Evolutionary conservation across 2,329 filamentous ascomycete species (phyloP).

Genomic region (Orbilia javanica): DNA sequence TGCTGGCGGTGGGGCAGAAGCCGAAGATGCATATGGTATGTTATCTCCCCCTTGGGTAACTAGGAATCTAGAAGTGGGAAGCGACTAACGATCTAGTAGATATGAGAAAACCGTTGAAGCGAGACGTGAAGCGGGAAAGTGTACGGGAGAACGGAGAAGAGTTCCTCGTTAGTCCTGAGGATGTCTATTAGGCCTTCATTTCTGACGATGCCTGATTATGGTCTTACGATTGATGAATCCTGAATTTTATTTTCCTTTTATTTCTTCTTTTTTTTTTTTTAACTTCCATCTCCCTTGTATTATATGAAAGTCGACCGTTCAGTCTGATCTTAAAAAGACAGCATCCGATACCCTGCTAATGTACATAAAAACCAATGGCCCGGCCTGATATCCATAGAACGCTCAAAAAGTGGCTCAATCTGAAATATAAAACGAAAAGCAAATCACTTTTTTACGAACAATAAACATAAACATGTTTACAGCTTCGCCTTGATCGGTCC

Average conservation of each 20-base stretch:
- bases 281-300: too few relatives aligned
- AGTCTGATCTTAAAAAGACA: neutral
- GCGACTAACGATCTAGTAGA: conserved; percentile 68
- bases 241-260: neutral
- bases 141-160: conserved; percentile 84
- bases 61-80: neutral
- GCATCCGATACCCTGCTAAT: conserved; percentile 31
- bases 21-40: conserved; percentile 81
- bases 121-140: conserved; percentile 81
- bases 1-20: conserved; percentile 77
- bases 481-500: conserved; percentile 45
- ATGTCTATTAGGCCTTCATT: conserved; percentile 74
- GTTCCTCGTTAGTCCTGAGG: conserved; percentile 81
- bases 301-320: conserved; percentile 20
- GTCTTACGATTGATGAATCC: conserved; percentile 16
- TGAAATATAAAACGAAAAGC: conserved; percentile 62
- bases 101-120: conserved; percentile 91
- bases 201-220: neutral
- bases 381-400: conserved; percentile 35
- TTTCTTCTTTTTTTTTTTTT: too few relatives aligned
- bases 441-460: conserved; percentile 59
- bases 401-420: conserved; percentile 59
- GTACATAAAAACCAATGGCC: conserved; percentile 32
- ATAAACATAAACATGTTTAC: conserved; percentile 1
- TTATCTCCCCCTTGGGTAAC: conserved; percentile 2